Evolutionary conservation across 2,329 filamentous ascomycete species (phyloP), one percentile per base, ranked within the genome.

Genomic region (Penicillium crustosum): DNA sequence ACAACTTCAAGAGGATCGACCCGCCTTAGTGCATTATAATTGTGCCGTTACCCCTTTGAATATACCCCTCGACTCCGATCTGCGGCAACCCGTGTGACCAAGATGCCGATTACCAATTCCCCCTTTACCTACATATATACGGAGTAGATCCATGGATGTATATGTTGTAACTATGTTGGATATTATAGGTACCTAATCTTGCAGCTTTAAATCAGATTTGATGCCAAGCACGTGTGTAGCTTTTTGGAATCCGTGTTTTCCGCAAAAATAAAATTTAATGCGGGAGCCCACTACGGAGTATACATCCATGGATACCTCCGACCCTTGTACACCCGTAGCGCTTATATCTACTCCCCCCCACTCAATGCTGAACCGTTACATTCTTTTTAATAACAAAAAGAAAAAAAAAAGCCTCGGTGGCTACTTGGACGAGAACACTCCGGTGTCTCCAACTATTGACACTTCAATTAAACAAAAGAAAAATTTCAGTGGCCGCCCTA

Each of bases 401-500:
- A 17, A 17, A 33, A 2, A 15, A 15, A 33, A 35, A 35, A 13
- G n/a, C 6, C 33, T 17, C 17, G 6, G 33, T 35, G 41, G 33
- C 13, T 36, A 53, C 39, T 52, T 49, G 35, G 36, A 41, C 35
- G 38, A 49, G 38, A 52, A 31, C 42, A 48, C 49, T n/a, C 3
- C 19, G 10, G 25, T 33, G 23, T 57, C 55, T 53, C 35, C 42
- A 53, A 48, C 25, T 48, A 53, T 42, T 12, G 23, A 58, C 49
- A 54, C 38, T 58, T 48, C 49, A 57, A 62, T 55, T 57, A 13
- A 62, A 64, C 53, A 62, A 66, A 61, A 55, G 64, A 71, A 68
- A 68, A 70, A 51, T 63, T 64, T 68, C 65, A 62, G 63, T 60
- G 55, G 60, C 41, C 55, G 69, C 68, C 67, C 63, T 68, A 62